Evolutionary conservation across 176 grass and related monocot genomes (phyloP), one percentile per base, ranked within the genome.

Genomic region (Musa itinerans): DNA sequence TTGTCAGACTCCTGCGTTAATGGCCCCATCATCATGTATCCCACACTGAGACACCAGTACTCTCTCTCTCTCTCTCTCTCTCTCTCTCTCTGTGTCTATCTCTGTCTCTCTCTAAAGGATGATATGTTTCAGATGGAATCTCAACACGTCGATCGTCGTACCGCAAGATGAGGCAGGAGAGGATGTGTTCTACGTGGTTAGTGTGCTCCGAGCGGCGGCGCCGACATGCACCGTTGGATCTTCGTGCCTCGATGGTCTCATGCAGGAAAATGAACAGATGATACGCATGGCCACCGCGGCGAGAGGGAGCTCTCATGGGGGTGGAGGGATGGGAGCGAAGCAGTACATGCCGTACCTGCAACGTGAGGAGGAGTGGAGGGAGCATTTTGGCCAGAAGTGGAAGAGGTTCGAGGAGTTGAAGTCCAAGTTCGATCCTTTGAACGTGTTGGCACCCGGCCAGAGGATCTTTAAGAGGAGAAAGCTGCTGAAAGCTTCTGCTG

Each of bases 21-120:
- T 61, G 73, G 73, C 55, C 27, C 55, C 10, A 63, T 75, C 26
- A 20, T 62, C 73, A 21, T 75, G 8, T 75, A 75, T 61, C 73
- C 73, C 10, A 58, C 26, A 5, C 55, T 75, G 2, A 49, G 19
- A 48, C 25, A 58, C 54, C 21, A 63, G 73, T 75, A 61, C 11
- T 11, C 53, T 57, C 14, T 61, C 54, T 61, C 54, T 34, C 14
- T 75, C 54, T 58, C 72, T 26, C 24, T 53, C 70, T 54, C 19
- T 24, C 10, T 25, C 50, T 15, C 34, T 43, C 34, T 43, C 34
- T 43, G 4, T 43, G 4, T 43, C 3, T 43, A 1, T 75, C 54
- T 58, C 72, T 26, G 12, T 53, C 70, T 54, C 17, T 24, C 9
- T 15, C 50, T 15, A 2, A 54, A 3, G 16, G 67, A 2, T 20